These are phyloP conservation scores for Penicillium sp. DNA, from an alignment of 2,329 filamentous ascomycete genomes.

Conservation along the genomic window DNA sequence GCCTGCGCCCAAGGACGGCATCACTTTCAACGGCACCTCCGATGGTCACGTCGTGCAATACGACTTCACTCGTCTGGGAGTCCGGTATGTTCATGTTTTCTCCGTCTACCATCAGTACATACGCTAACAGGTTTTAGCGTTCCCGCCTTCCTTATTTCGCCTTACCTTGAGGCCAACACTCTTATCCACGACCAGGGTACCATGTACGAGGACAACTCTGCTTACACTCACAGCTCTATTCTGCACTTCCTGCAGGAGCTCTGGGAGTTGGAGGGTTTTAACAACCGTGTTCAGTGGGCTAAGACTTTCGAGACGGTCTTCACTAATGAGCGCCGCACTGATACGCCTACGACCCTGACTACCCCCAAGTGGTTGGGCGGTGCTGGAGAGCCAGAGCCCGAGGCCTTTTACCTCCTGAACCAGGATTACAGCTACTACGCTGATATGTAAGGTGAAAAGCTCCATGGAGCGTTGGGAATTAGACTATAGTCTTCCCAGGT, in stretches of 20 bases:
- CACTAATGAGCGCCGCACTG: conserved; percentile 16
- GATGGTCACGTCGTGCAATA: conserved; percentile 37
- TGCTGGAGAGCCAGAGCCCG: conserved; percentile 33
- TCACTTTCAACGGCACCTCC: conserved; percentile 31
- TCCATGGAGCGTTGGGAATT: too few species aligned
- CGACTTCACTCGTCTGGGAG: conserved; percentile 41
- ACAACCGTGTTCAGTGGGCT: conserved; percentile 46
- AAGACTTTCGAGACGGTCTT: conserved; percentile 44
- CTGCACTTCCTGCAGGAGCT: conserved; percentile 45
- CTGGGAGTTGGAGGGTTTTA: conserved; percentile 41
- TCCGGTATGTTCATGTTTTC: conserved; percentile 24
- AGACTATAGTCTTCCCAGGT: not conserved
- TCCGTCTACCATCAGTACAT: not conserved
- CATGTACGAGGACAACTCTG: conserved; percentile 36
- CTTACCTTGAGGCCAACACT: conserved; percentile 32
- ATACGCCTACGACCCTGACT: conserved; percentile 31
- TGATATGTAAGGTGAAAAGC: not conserved
- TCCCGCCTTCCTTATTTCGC: conserved; percentile 40
- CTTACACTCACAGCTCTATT: conserved; percentile 42
- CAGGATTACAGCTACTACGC: conserved; percentile 33
- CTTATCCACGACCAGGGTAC: conserved; percentile 43
- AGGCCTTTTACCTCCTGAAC: conserved; percentile 34
- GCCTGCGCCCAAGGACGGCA: conserved; percentile 35
- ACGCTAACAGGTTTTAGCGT: conserved; percentile 22
- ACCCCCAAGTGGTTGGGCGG: conserved; percentile 39